Conservation (phyloP, 1,284 basidiomycete species). For the Fistulina hepatica region DNA sequence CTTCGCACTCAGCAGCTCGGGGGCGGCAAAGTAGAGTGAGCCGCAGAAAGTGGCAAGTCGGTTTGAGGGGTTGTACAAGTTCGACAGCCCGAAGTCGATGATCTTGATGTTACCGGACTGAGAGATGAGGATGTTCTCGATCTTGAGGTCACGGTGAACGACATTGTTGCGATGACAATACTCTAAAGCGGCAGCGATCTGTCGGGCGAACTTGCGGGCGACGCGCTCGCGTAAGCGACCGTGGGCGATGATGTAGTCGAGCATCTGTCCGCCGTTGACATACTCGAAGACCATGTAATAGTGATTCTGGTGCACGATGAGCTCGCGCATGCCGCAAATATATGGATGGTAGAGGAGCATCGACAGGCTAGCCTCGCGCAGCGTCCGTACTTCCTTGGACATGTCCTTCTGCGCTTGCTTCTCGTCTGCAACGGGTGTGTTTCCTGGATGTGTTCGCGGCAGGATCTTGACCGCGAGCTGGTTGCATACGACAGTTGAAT, state of each 20-base stretch:
- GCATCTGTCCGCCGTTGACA: slow-evolving; percentile 98
- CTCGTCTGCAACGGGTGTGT: slow-evolving; percentile 45
- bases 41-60: slow-evolving; percentile 96
- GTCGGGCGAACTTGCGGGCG: slow-evolving; percentile 92
- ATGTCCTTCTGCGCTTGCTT: slow-evolving; percentile 85
- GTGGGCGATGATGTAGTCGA: slow-evolving; percentile 99
- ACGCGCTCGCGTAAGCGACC: slow-evolving; percentile 92
- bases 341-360: slow-evolving; percentile 97
- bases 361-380: slow-evolving; percentile 89
- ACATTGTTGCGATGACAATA: slow-evolving; percentile 98
- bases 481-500: background rate
- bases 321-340: slow-evolving; percentile 98
- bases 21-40: slow-evolving; percentile 95
- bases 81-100: slow-evolving; percentile 97
- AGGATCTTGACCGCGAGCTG: slow-evolving; percentile 98
- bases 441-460: slow-evolving; percentile 57
- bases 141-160: slow-evolving; percentile 97
- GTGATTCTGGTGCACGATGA: slow-evolving; percentile 92
- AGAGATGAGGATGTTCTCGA: slow-evolving; percentile 98
- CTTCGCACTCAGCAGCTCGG: slow-evolving; percentile 92
- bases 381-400: slow-evolving; percentile 91
- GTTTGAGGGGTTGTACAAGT: slow-evolving; percentile 79
- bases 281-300: slow-evolving; percentile 99
- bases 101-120: slow-evolving; percentile 99
- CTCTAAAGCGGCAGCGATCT: slow-evolving; percentile 92